Conservation (phyloP, 495 filamentous ascomycete species). For the Ramalina peruviana region DNA sequence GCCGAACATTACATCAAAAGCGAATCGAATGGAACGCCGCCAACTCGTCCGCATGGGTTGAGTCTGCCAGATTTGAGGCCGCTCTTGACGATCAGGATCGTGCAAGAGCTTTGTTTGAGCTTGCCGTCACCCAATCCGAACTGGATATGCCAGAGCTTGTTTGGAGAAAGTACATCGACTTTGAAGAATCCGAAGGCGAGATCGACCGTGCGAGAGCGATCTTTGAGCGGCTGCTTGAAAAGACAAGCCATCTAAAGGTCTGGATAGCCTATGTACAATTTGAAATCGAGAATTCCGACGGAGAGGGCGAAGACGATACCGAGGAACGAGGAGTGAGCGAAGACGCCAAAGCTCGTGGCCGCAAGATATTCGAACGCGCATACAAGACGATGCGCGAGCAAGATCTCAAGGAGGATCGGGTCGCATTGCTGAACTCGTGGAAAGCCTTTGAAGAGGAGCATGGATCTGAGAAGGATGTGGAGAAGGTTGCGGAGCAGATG, state of each 20-base stretch:
- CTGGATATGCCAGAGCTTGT: constrained; percentile 97
- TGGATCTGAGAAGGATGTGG: constrained; percentile 61
- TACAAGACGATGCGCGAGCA: constrained; percentile 82
- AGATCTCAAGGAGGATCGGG: constrained; percentile 86
- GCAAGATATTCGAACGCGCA: constrained; percentile 74
- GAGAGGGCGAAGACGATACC: constrained; percentile 45
- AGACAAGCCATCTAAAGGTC: constrained; percentile 95
- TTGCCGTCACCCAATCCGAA: constrained; percentile 67
- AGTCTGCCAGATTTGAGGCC: constrained; percentile 83
- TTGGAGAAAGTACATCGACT: constrained; percentile 97
- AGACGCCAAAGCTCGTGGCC: constrained; percentile 65
- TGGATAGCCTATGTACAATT: constrained; percentile 97
- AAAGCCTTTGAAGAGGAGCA: constrained; percentile 77
- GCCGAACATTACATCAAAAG: constrained; percentile 85
- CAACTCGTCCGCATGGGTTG: constrained; percentile 88
- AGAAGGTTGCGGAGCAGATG: constrained; percentile 84
- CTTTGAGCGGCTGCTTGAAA: constrained; percentile 82
- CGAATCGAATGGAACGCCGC: constrained; percentile 79
- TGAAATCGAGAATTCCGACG: constrained; percentile 73
- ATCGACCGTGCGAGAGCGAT: constrained; percentile 67
- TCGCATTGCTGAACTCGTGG: constrained; percentile 83
- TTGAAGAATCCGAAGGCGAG: constrained; percentile 87
- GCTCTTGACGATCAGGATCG: constrained; percentile 80
- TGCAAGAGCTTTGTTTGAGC: constrained; percentile 80
- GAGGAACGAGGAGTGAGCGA: constrained; percentile 66